Evolutionary conservation across 148 eudicot species (phyloP).

Genomic region (Chenopodium suecicum): DNA sequence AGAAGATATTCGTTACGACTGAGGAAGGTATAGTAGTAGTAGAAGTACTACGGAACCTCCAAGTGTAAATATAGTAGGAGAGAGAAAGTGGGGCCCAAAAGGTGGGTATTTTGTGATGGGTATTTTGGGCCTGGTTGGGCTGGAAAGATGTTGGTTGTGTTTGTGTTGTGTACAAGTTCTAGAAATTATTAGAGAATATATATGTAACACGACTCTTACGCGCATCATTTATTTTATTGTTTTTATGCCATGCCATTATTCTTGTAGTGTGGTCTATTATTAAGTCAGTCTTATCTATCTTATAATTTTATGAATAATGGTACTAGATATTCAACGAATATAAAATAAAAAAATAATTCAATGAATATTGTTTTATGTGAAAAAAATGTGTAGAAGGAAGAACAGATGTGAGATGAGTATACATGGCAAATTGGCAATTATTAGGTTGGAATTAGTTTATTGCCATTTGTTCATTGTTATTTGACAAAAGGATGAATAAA

Average conservation of each 20-base stretch:
- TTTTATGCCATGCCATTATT: neutral
- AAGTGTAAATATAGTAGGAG: neutral
- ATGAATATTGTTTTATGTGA: too few relatives aligned
- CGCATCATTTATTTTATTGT: neutral
- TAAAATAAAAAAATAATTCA: too few relatives aligned
- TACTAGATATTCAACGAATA: too few relatives aligned
- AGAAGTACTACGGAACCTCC: neutral
- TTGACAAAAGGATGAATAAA: neutral
- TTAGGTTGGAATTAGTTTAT: neutral
- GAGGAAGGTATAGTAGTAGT: neutral
- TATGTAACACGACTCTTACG: neutral
- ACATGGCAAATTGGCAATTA: too few relatives aligned
- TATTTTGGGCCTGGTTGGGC: neutral
- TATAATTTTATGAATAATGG: neutral
- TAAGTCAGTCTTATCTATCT: neutral
- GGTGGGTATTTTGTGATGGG: neutral
- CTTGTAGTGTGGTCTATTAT: neutral
- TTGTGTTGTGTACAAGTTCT: neutral
- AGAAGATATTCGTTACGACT: neutral
- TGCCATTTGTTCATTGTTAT: neutral
- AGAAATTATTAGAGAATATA: neutral
- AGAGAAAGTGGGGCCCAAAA: too few relatives aligned
- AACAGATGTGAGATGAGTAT: too few relatives aligned
- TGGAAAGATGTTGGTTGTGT: neutral
- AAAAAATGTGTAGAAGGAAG: too few relatives aligned